Percentiles rank a stretch among this genome's conserved stretches.
phyloP scores from a whole-genome alignment of 306 rosid genomes.

The Vigna trinervia region DNA sequence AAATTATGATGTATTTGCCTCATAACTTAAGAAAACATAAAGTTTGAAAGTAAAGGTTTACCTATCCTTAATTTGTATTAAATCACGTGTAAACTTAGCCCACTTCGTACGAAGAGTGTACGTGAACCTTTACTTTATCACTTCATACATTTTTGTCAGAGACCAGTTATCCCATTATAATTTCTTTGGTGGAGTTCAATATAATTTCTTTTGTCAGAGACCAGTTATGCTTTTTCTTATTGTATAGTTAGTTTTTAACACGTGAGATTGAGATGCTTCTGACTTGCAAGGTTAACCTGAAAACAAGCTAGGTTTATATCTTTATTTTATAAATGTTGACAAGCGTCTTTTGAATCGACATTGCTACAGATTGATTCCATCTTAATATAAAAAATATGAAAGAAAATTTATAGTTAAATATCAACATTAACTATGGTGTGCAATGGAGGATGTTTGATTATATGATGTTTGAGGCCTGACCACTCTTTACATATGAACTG shows the following conservation, averaged over 20 bases:
- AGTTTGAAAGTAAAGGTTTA: no score
- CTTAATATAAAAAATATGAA: neutral
- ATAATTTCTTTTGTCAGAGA: neutral
- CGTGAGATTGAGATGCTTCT: conserved; percentile 4
- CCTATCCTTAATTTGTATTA: neutral
- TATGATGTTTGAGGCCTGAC: conserved; percentile 5
- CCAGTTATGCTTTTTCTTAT: neutral
- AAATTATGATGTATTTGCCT: no score
- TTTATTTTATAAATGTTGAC: neutral
- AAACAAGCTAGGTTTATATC: neutral
- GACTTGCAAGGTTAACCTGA: conserved; percentile 15
- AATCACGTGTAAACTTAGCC: conserved; percentile 1
- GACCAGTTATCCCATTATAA: neutral
- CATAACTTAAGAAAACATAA: no score
- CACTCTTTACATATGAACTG: conserved; percentile 2
- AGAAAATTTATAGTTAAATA: conserved; percentile 2
- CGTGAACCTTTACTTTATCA: neutral
- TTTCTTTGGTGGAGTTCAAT: conserved; percentile 14
- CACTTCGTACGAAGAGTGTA: neutral
- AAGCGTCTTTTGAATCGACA: neutral
- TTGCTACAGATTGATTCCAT: conserved; percentile 2
- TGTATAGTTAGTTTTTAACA: conserved; percentile 14
- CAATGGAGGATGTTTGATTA: neutral
- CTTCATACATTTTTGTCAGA: neutral
- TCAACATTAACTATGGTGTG: neutral